Base-by-base conservation (phyloP, 169 alveolate species). In the Plasmodium chabaudi region DNA sequence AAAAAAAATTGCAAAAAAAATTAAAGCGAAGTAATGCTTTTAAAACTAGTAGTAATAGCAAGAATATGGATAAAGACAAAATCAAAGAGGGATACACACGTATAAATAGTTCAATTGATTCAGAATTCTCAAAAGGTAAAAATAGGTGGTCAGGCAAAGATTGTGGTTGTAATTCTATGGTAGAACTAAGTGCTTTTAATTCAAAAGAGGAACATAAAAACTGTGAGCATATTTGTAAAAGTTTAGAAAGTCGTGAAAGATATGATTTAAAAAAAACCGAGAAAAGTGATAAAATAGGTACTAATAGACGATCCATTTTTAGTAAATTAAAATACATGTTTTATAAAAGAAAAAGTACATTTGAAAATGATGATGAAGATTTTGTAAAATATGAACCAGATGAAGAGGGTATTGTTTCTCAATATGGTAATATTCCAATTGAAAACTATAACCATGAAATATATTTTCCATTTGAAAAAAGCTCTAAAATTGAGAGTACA, bases 261-360 rank as follows among this genome's bases (percentile, higher is more conserved):
- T 13, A 1, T 64, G 17, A 21, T 49, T 21, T 68, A n/a, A 25
- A 39, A 42, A 9, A 55, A 3, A 2, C 17, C 7, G 70, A 68
- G 27, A 39, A 17, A 34, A 1, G 27, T 42, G n/a, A 25, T 3
- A 34, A 34, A 34, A 34, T 34, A 4, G 0, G 7, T 34, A 34
- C 42, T n/a, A 39, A 44, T 64, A 77, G 25, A 19, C 61, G 47
- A 42, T 77, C 88, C 1, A 49, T 77, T 63, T 77, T 77, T 63
- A 69, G 72, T 63, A 77, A 63, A 34, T 17, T 77, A 57, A 77
- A 77, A 63, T 25, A 77, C 19, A 56, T 77, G 7, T 77, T 77
- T 64, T 77, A 77, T 44, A 77, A 77, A 63, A 77, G 47, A 46
- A 75, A 63, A 77, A 77, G 61, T 44, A 42, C 71, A 1, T 17